These are phyloP conservation scores for Drechslerella stenobrocha DNA, from an alignment of 2,329 filamentous ascomycete genomes.

Conservation along the genomic window DNA sequence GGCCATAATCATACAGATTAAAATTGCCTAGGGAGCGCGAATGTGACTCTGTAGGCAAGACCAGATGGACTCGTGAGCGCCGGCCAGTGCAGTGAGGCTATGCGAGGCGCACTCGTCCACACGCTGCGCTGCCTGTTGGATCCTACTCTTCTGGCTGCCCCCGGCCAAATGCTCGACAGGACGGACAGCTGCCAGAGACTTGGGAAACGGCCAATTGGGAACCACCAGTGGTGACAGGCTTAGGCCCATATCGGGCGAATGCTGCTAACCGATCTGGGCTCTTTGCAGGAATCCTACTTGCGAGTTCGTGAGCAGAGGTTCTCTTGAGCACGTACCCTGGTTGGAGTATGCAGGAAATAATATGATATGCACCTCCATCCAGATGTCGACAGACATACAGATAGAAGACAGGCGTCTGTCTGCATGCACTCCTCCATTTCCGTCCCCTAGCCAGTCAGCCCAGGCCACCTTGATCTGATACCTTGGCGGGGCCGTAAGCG, in stretches of 20 bases:
- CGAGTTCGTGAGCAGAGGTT: not conserved
- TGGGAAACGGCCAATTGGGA: not conserved
- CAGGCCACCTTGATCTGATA: constrained; percentile 29
- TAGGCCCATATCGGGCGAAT: constrained; percentile 2
- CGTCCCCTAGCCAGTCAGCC: constrained; percentile 8
- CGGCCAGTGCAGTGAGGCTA: too few species aligned
- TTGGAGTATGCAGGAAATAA: constrained; percentile 28
- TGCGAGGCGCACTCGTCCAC: constrained; percentile 33
- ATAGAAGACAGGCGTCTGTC: not conserved
- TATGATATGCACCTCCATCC: constrained; percentile 5
- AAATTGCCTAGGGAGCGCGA: constrained; percentile 8
- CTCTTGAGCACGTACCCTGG: not conserved
- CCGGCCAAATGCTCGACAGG: constrained; percentile 12
- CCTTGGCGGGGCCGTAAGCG: constrained; percentile 40
- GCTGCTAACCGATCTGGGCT: not conserved
- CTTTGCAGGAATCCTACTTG: constrained; percentile 47
- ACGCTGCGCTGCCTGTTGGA: constrained; percentile 8
- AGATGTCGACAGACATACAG: not conserved
- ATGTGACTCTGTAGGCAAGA: constrained; percentile 32
- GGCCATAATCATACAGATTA: not conserved
- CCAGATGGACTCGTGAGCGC: too few species aligned
- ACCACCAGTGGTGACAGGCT: too few species aligned
- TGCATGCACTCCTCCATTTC: not conserved
- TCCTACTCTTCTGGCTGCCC: constrained; percentile 45
- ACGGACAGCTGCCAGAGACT: not conserved